A percentile compares a stretch with the other conserved stretches of the same genome.
phyloP scores from a whole-genome alignment of 2,329 filamentous ascomycete species.

The Fusarium nurragi region DNA sequence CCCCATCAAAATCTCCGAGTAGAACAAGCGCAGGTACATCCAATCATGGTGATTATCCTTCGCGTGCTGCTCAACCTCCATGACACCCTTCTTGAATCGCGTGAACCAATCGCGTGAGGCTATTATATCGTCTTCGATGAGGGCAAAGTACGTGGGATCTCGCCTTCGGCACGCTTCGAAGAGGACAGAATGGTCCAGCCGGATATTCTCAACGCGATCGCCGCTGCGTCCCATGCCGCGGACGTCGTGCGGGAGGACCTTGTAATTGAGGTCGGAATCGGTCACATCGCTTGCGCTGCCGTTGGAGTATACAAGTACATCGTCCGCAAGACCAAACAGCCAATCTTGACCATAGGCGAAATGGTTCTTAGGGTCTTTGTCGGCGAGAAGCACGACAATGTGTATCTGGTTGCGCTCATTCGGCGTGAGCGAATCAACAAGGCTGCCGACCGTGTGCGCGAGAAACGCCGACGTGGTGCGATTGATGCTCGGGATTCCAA shows the following conservation, averaged over 20 bases:
- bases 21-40: conserved; percentile 53
- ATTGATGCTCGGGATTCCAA: conserved; percentile 51
- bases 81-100: conserved; percentile 43
- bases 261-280: conserved; percentile 19
- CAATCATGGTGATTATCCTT: conserved; percentile 40
- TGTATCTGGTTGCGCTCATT: conserved; percentile 47
- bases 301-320: conserved; percentile 47
- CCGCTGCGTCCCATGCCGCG: conserved; percentile 40
- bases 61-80: conserved; percentile 41
- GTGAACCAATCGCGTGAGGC: conserved; percentile 49
- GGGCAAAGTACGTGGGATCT: conserved; percentile 48
- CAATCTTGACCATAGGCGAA: conserved; percentile 47
- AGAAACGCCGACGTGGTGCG: conserved; percentile 46
- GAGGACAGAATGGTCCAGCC: conserved; percentile 48
- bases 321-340: conserved; percentile 47
- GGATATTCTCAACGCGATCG: conserved; percentile 48
- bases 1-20: conserved; percentile 51
- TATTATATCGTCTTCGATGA: conserved; percentile 52
- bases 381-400: conserved; percentile 50
- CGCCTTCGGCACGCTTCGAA: conserved; percentile 46
- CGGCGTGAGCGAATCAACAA: conserved; percentile 46
- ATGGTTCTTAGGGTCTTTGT: conserved; percentile 46
- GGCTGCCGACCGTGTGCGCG: conserved; percentile 44
- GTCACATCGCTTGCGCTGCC: neutral
- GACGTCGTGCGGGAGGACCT: conserved; percentile 37